Percentiles rank a stretch among this genome's conserved stretches.
phyloP scores from a whole-genome alignment of 805 yeast genomes.

The Candida ponderosae region DNA sequence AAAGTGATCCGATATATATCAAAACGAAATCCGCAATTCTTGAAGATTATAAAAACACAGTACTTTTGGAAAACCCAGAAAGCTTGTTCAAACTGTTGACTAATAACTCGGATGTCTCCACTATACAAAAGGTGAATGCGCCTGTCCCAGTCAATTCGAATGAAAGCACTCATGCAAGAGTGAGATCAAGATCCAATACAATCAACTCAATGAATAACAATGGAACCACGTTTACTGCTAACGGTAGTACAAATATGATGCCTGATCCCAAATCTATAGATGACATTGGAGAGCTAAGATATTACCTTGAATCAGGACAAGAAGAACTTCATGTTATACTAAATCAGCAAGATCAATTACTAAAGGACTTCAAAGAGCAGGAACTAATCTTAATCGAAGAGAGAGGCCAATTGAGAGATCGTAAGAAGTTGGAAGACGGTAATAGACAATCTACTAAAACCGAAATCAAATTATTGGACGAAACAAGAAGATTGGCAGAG shows the following conservation, averaged over 20 bases:
- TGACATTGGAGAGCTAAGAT: conserved; percentile 36
- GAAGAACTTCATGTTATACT: conserved; percentile 30
- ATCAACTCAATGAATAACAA: conserved; percentile 13
- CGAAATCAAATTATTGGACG: conserved; percentile 35
- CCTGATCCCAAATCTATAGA: conserved; percentile 19
- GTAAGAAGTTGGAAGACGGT: conserved; percentile 32
- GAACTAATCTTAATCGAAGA: conserved; percentile 25
- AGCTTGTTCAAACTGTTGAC: conserved; percentile 26
- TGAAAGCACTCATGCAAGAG: conserved; percentile 10
- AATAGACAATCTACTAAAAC: conserved; percentile 30
- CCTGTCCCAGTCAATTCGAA: conserved; percentile 16
- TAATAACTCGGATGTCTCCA: conserved; percentile 23
- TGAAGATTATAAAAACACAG: conserved; percentile 12
- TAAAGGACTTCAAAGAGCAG: conserved; percentile 31
- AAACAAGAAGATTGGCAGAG: conserved; percentile 28
- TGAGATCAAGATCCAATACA: conserved; percentile 30
- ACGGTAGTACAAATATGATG: conserved; percentile 7
- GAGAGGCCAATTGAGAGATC: conserved; percentile 28
- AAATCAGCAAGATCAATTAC: conserved; percentile 23
- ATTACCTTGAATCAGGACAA: conserved; percentile 31
- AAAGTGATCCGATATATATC: conserved; percentile 31
- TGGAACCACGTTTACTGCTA: conserved; percentile 4
- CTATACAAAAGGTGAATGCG: conserved; percentile 13
- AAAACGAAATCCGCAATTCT: conserved; percentile 25
- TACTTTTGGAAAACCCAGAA: conserved; percentile 29